Evolutionary conservation across 805 yeast species (phyloP), one percentile per base, ranked within the genome.

Genomic region (Candida caryicola): DNA sequence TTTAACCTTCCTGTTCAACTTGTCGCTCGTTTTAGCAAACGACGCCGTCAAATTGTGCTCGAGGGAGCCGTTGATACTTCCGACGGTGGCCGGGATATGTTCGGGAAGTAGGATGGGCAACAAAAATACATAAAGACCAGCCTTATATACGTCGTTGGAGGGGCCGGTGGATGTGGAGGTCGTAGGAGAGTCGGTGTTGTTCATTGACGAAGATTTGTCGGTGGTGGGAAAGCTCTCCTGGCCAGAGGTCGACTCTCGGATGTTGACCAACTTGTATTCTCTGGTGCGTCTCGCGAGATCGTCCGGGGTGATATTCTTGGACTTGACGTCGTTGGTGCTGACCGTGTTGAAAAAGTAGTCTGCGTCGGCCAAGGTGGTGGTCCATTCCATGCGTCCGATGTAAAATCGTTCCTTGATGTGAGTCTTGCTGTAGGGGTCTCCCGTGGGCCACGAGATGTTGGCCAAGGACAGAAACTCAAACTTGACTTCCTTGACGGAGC

Each of bases 71-170:
- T 74, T 65, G 7, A 79, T 69, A 1, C 83, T 71, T 4, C 59
- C 54, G 10, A 79, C 65, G 0, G 85, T 59, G 35, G 85, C 86
- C 0, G 91, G 85, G 1, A 82, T 73, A 39, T 70, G 72, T 17
- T 76, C 68, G 0, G 87, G 83, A 36, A 82, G 72, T 4, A 77
- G 57, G 0, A 80, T 63, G 0, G 93, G 91, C 4, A 84, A 55
- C 14, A 81, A 55, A 50, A 82, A 85, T 2, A 84, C 73, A 51
- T 85, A 85, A 47, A 81, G 75, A 16, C 95, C 95, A 1, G 90
- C 77, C 45, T 73, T 73, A 45, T 62, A 66, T 12, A 44, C 35
- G 5, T 46, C 50, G 9, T 15, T 16, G 12, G 31, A 15, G 8
- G 37, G 6, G 13, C 13, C 7, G 1, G 30, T 1, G 13, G 31